Evolutionary conservation across 768 basidiomycete species (phyloP).

Genomic region (Phlebiopsis flavidoalba): DNA sequence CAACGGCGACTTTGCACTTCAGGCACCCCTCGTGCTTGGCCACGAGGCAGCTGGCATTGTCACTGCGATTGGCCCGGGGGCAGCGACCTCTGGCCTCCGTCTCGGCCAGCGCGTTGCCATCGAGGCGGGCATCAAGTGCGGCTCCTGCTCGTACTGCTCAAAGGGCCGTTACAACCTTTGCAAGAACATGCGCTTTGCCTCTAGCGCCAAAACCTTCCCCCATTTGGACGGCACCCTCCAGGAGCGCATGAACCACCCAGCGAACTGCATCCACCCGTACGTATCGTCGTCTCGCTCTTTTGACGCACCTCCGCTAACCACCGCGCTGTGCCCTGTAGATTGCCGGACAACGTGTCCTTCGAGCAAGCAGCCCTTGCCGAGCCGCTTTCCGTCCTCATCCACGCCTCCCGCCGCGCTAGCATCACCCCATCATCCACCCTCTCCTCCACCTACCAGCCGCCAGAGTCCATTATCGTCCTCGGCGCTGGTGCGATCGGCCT

Average conservation of each 20-base stretch:
- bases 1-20: slow-evolving; percentile 89
- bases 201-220: slow-evolving; percentile 86
- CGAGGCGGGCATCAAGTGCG: slow-evolving; percentile 90
- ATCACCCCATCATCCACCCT: slow-evolving; percentile 19
- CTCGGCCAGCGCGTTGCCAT: slow-evolving; percentile 89
- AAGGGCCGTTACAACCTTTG: slow-evolving; percentile 92
- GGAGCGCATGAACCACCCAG: slow-evolving; percentile 84
- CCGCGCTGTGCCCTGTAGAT: slow-evolving; percentile 31
- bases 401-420: slow-evolving; percentile 43
- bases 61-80: slow-evolving; percentile 64
- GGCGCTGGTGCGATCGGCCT: slow-evolving; percentile 94
- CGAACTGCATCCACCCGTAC: slow-evolving; percentile 80
- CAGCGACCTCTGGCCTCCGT: slow-evolving; percentile 34
- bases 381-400: slow-evolving; percentile 86
- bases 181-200: slow-evolving; percentile 83
- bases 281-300: slow-evolving; percentile 26
- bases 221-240: slow-evolving; percentile 93
- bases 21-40: slow-evolving; percentile 83
- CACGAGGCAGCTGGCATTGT: slow-evolving; percentile 91
- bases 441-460: slow-evolving; percentile 19
- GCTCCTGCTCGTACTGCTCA: slow-evolving; percentile 61
- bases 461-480: slow-evolving; percentile 68
- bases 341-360: slow-evolving; percentile 72
- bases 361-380: slow-evolving; percentile 88
- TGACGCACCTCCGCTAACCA: neutral